Conservation (phyloP, 164 flowering plant genomes). For the Amborella trichopoda region DNA sequence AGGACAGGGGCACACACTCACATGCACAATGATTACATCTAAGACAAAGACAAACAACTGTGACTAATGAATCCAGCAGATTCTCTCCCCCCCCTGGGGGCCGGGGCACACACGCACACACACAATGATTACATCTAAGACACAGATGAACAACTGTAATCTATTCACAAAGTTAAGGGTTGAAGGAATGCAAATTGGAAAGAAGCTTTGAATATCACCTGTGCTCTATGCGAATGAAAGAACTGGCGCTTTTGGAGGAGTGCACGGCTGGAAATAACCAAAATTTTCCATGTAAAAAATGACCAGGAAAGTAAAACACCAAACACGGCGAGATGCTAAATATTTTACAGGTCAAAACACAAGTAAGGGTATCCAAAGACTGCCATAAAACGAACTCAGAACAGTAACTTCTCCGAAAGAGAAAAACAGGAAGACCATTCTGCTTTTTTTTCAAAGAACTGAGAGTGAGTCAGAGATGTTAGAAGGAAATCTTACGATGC, state of each 20-base stretch:
- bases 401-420: background rate
- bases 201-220: slow-evolving; percentile 32
- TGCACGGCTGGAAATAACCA: slow-evolving; percentile 39
- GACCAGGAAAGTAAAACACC: background rate
- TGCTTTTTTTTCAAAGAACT: background rate
- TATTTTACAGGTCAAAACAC: background rate
- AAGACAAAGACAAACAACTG: background rate
- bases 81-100: background rate
- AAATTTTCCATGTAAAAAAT: background rate
- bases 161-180: background rate
- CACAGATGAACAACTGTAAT: background rate
- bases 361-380: too few relatives aligned
- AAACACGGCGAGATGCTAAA: background rate
- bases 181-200: background rate
- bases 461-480: background rate
- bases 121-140: background rate
- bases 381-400: background rate
- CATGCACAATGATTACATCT: background rate
- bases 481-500: background rate
- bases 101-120: background rate
- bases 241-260: slow-evolving; percentile 83
- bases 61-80: background rate
- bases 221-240: slow-evolving; percentile 97
- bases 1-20: background rate
- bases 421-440: background rate